Base-by-base conservation (phyloP, 139 green algal species). In the Spirogloea muscicola region DNA sequence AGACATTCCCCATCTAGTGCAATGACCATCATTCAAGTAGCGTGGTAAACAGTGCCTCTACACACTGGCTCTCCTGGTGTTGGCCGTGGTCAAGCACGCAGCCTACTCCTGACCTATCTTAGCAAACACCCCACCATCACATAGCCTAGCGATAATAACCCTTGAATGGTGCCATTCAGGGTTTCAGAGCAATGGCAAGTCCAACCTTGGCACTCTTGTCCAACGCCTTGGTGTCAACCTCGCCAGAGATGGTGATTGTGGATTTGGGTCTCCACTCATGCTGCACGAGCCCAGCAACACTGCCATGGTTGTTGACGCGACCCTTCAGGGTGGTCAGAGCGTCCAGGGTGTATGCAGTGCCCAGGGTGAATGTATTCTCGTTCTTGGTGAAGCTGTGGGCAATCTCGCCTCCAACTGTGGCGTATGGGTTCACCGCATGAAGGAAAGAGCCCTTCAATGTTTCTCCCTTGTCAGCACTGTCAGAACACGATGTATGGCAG, bases 391-490 rank as follows among this genome's bases (percentile, higher is more conserved):
- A 69, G 38, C 69, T 77, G 49, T 80, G 72, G 3, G 72, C 72
- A 27, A 77, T n/a, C 52, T 80, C 72, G 9, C 68, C 72, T 38
- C 33, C 72, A 49, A 80, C 40, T 13, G 48, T 36, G 16, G 68
- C 31, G 52, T 63, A n/a, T 18, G 21, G n/a, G 16, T 69, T 79
- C 64, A 80, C 49, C 46, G 70, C 57, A n/a, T 80, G 72, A 25
- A 59, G 68, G 76, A 70, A 82, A 0, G 55, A 71, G 3, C 55
- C 58, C 74, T 84, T 82, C 34, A 84, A 1, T 2, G 74, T 82
- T 6, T 82, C 74, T 16, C 31, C 76, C 74, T 82, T 82, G 74
- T 82, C 74, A 38, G 42, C 65, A 27, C 72, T 80, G 72, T 55
- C 27, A 44, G 43, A n/a, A n/a, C n/a, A n/a, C n/a, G n/a, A 5